Evolutionary conservation across 805 yeast species (phyloP), one percentile per base, ranked within the genome.

Genomic region (Candida ovalis): DNA sequence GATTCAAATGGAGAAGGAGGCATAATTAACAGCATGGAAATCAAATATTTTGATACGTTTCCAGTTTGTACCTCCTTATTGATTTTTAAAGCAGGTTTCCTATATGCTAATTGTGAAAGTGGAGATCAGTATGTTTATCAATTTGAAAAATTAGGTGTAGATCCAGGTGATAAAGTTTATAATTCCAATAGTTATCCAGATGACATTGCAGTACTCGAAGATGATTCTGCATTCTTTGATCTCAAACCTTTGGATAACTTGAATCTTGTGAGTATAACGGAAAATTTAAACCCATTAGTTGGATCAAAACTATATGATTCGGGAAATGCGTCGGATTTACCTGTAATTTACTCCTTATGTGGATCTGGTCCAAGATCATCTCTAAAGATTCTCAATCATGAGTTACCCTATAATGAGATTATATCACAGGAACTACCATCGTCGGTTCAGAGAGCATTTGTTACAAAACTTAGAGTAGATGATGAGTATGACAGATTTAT

Each of bases 361-460:
- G 85, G 84, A 0, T 55, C 65, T 4, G 66, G 72, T 1, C 46
- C 77, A 19, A 64, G 75, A 18, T 69, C 88, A 0, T 60, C 77
- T 6, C 51, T 86, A 33, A 76, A 75, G 48, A 57, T 73, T 1
- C 59, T 80, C 32, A 73, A 70, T 45, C 76, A 82, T 57, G 94
- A 92, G 12, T 66, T 86, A 2, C 72, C 80, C 2, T 76, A 80
- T 1, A 68, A 77, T 2, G 84, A 78, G 42, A 64, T 90, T 12
- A 96, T 87, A 0, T 75, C 86, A 3, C 82, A 96, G 4, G 88
- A 85, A 3, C 70, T 91, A 12, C 96, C 97, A 0, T 75, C 80
- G 1, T 64, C 68, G 1, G 81, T 96, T 0, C 71, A 76, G 2
- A 69, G 72, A 3, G 76, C 90, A 0, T 87, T 84, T 77, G 80